Evolutionary conservation across 2,329 filamentous ascomycete species (phyloP).

Genomic region (Rhinocladiella mackenziei): DNA sequence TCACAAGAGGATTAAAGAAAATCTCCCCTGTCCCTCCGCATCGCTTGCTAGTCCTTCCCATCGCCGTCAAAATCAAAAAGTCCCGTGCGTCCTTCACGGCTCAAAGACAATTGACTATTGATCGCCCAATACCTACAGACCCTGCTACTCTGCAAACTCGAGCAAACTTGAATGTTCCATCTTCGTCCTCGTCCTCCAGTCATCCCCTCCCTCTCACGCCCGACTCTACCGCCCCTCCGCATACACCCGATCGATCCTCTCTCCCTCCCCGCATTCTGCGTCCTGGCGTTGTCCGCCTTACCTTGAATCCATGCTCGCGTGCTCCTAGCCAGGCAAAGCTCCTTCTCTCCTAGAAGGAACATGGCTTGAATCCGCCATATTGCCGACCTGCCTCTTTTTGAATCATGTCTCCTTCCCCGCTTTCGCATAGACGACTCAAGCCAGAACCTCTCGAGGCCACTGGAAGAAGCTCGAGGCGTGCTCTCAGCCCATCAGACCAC

Average conservation of each 20-base stretch:
- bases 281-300: constrained; percentile 3
- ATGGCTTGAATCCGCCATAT: constrained; percentile 11
- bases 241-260: constrained; percentile 20
- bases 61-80: constrained; percentile 5
- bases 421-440: constrained; percentile 24
- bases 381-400: constrained; percentile 1
- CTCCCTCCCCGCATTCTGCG: constrained; percentile 17
- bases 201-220: constrained; percentile 4
- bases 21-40: too few relatives aligned
- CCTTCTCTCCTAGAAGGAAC: constrained; percentile 2
- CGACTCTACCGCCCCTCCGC: constrained; percentile 12
- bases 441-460: constrained; percentile 32
- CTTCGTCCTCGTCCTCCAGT: constrained; percentile 8
- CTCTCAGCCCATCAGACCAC: constrained; percentile 9
- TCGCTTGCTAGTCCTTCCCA: neutral
- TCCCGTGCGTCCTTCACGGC: constrained; percentile 13
- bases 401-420: constrained; percentile 19
- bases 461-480: constrained; percentile 16
- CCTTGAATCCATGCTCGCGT: constrained; percentile 17
- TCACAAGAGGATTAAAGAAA: too few relatives aligned
- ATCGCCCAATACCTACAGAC: too few relatives aligned
- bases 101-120: too few relatives aligned
- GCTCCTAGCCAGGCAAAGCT: constrained; percentile 13
- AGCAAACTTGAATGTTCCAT: constrained; percentile 3
- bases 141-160: too few relatives aligned